Percentiles rank a stretch among this genome's conserved stretches.
These are phyloP conservation scores for Linum tenue DNA, from an alignment of 345 rosid species.

Conservation along the genomic window DNA sequence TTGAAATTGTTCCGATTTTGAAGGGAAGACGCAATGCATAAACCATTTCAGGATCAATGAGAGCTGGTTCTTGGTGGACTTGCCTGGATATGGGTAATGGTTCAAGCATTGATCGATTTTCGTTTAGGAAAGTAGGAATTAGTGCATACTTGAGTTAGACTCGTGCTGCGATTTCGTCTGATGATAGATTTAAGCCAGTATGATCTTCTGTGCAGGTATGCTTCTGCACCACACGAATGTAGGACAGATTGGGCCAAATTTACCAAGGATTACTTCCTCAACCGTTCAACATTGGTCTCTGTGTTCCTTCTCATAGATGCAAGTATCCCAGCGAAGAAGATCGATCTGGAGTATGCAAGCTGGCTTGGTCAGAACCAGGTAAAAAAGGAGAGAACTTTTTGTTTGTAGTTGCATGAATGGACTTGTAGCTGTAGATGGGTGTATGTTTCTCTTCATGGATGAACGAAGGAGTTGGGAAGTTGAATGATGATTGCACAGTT, in stretches of 20 bases:
- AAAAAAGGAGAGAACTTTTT: slow-evolving; percentile 1
- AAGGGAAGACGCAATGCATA: slow-evolving; percentile 97
- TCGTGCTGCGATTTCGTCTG: too few species aligned
- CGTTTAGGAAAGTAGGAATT: too few species aligned
- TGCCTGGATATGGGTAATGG: slow-evolving; percentile 97
- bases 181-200: too few species aligned
- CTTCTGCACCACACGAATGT: slow-evolving; percentile 82
- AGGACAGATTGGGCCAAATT: slow-evolving; percentile 73
- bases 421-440: not conserved
- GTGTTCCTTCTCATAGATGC: slow-evolving; percentile 92
- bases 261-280: slow-evolving; percentile 78
- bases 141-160: too few species aligned
- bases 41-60: slow-evolving; percentile 89
- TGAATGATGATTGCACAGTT: too few species aligned
- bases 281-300: slow-evolving; percentile 70
- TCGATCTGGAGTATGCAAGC: slow-evolving; percentile 94
- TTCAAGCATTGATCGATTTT: slow-evolving; percentile 1
- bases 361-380: slow-evolving; percentile 99
- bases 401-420: not conserved
- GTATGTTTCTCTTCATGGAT: not conserved
- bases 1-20: not conserved
- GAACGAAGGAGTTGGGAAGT: too few species aligned
- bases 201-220: slow-evolving; percentile 42
- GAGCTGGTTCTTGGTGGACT: slow-evolving; percentile 90
- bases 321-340: slow-evolving; percentile 76